Evolutionary conservation across 1,284 basidiomycete genomes (phyloP).

Genomic region (Leccinum glutinopallens): DNA sequence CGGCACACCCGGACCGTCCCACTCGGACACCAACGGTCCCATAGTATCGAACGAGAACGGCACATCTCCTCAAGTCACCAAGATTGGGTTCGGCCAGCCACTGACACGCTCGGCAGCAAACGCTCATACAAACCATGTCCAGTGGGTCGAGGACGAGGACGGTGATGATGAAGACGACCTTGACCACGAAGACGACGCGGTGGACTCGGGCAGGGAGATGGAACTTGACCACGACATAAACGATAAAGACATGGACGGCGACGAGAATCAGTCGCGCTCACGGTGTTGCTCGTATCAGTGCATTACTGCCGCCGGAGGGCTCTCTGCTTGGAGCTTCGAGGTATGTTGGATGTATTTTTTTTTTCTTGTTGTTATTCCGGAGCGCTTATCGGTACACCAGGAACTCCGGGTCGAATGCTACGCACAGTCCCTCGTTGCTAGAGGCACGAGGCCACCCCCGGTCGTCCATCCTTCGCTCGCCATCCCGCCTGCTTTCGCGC

Average conservation of each 20-base stretch:
- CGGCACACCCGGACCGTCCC: not conserved
- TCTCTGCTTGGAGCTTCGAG: conserved; percentile 33
- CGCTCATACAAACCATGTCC: not conserved
- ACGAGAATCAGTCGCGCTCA: not conserved
- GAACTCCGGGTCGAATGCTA: conserved; percentile 35
- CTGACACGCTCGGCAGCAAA: not conserved
- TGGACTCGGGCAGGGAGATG: not conserved
- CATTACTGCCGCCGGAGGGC: conserved; percentile 31
- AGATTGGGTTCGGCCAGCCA: not conserved
- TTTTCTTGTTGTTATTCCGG: not conserved
- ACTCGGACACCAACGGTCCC: not conserved
- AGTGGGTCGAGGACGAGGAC: not conserved
- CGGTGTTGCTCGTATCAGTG: conserved; percentile 29
- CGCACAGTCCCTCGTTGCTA: conserved; percentile 31
- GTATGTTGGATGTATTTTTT: conserved; percentile 13
- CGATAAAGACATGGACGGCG: not conserved
- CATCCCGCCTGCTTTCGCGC: conserved; percentile 34
- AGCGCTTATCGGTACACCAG: conserved; percentile 8
- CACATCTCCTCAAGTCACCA: not conserved
- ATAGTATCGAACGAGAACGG: not conserved
- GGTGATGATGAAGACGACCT: not conserved
- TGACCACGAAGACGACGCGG: not conserved
- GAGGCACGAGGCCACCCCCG: conserved; percentile 26
- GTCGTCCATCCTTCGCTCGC: conserved; percentile 24
- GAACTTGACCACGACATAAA: conserved; percentile 2